phyloP scores from a whole-genome alignment of 225 moss, liverwort and hornwort species.

The Pseudoscleropodium purum region DNA sequence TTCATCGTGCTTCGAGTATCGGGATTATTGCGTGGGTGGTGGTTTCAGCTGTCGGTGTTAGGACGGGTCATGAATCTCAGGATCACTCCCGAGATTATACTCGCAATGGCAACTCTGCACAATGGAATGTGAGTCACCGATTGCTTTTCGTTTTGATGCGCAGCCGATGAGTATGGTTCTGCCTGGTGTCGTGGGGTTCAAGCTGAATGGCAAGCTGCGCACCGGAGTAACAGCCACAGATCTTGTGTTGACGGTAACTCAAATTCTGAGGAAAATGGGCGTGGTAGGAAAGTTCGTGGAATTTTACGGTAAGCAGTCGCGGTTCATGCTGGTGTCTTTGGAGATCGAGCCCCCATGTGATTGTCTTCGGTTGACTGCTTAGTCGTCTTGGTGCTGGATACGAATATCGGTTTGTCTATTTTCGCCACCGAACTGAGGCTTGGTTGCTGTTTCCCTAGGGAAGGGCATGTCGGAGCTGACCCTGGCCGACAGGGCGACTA shows the following conservation, averaged over 20 bases:
- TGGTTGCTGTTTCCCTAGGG: constrained; percentile 28
- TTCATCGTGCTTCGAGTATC: not conserved
- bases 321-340: not conserved
- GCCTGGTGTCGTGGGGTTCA: constrained; percentile 93
- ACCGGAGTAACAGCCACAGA: constrained; percentile 97
- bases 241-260: constrained; percentile 91
- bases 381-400: not conserved
- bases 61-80: not conserved
- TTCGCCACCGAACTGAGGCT: not conserved
- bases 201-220: constrained; percentile 69
- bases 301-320: constrained; percentile 68
- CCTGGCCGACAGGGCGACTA: constrained; percentile 90
- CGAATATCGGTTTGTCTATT: not conserved
- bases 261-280: constrained; percentile 87
- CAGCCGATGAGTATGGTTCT: constrained; percentile 99
- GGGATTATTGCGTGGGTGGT: not conserved
- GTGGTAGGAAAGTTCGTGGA: constrained; percentile 99
- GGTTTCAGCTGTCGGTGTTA: not conserved
- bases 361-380: not conserved
- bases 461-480: constrained; percentile 75
- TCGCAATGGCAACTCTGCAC: not conserved
- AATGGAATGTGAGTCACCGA: not conserved
- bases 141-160: constrained; percentile 8
- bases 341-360: not conserved
- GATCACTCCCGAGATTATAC: not conserved